Evolutionary conservation across 1,139 yeast genomes (phyloP), one percentile per base, ranked within the genome.

Genomic region (Yamadazyma dendronema): DNA sequence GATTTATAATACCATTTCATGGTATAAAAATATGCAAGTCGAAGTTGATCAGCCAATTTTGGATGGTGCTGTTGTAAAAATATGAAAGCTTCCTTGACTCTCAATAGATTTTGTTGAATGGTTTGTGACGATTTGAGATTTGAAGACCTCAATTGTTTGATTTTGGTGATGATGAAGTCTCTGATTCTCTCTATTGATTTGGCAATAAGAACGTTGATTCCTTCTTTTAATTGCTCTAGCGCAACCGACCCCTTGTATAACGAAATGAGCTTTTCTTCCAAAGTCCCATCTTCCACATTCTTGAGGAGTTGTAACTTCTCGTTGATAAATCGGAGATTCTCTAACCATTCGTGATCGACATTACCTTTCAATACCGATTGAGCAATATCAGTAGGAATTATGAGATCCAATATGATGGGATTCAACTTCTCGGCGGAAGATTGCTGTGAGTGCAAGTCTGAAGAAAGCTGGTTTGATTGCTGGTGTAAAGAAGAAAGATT

Each of bases 1-100:
- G 84, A 74, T 41, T 74, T 72, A 56, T 92, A 92, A 62, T 92
- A 92, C 98, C 98, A 92, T 51, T 77, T 72, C 88, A 90, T 89
- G 2, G 97, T 90, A 53, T 79, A 82, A 10, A 82, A 65, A 56
- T 92, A 92, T 0, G 97, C 97, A 49, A 77, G 74, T 42, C 80
- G 74, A 31, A 92, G 69, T 49, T 88, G 95, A n/a, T 65, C 56
- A 0, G 95, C 90, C 38, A 92, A 62, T n/a, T 79, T 72, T 4
- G 74, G 70, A 42, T 85, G 78, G 35, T 78, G 77, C 3, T 59
- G 49, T 6, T 65, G 57, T 26, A 92, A 58, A 46, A 85, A 89
- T 3, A 62, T 62, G 50, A 64, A 85, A 1, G 79, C 68, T 35
- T 83, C 88, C 42, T 76, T 76, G 13, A 80, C 79, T 24, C 70